Evolutionary conservation across 805 yeast genomes (phyloP), one percentile per base, ranked within the genome.

Genomic region (Cyberlindnera japonica): DNA sequence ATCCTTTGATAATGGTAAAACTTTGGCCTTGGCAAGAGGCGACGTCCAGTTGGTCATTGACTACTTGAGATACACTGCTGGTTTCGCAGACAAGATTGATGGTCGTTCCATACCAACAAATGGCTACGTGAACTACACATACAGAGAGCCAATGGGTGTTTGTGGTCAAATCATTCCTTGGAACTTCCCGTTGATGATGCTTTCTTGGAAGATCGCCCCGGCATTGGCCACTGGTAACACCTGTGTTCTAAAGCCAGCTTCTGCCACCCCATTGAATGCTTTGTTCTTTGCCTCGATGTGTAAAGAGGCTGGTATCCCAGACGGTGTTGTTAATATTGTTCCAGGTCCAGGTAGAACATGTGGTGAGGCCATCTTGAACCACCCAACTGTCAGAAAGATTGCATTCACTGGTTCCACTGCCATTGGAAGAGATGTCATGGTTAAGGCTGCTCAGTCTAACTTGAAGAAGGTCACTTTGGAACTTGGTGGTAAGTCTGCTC

Each of bases 101-200:
- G 93, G 91, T 53, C 70, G 79, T 58, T 63, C 77, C 30, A 72
- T 82, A 36, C 75, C 79, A 52, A 74, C 86, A 33, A 87, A 85
- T 9, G 49, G 48, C 50, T 82, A 83, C 61, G 73, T 80, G 55
- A 76, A 73, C 52, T 83, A 72, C 68, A 78, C 85, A 41, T 71
- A 75, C 58, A 77, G 77, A 61, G 89, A 82, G 62, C 90, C 91
- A 52, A 63, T 83, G 50, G 91, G 90, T 61, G 84, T 83, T 28
- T 82, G 88, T 68, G 91, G 90, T 50, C 88, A 81, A 63, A 82
- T 83, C 49, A 83, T 83, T 48, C 90, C 91, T 60, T 83, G 90
- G 90, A 83, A 83, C 62, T 83, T 83, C 76, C 91, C 91, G 54
- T 64, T 83, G 49, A 72, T 83, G 69, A 83, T 83, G 85, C 72